Conservation (phyloP, 2,329 filamentous ascomycete species). For the Paecilomyces sp. region DNA sequence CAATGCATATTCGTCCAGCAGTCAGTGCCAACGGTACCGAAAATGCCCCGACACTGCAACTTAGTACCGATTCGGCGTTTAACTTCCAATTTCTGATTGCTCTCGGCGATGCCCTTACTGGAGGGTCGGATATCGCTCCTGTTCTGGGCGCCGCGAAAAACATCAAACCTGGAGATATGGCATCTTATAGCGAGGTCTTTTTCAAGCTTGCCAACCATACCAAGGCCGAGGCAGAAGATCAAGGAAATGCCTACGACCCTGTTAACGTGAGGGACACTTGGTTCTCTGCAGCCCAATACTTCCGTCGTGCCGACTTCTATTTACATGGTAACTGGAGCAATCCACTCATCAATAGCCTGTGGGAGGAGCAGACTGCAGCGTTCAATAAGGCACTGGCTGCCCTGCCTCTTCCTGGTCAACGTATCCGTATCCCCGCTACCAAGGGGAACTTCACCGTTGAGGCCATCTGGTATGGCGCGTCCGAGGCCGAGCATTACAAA, state of each 20-base stretch:
- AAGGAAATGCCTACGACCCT: neutral
- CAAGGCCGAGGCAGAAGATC: neutral
- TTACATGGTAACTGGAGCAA: slow-evolving; percentile 35
- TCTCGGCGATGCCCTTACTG: neutral
- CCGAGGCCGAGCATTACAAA: slow-evolving; percentile 4
- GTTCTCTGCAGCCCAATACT: slow-evolving; percentile 38
- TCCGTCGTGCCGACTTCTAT: slow-evolving; percentile 37
- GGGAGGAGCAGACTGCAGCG: slow-evolving; percentile 26
- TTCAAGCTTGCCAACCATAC: neutral
- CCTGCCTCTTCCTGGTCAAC: slow-evolving; percentile 29
- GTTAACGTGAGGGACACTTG: slow-evolving; percentile 16
- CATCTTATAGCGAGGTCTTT: neutral
- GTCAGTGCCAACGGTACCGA: neutral
- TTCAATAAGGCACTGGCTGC: slow-evolving; percentile 34
- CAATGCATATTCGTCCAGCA: neutral
- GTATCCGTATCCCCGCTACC: slow-evolving; percentile 19
- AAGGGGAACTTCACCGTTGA: slow-evolving; percentile 26
- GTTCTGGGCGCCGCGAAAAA: neutral
- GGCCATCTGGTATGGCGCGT: slow-evolving; percentile 28
- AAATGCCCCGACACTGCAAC: neutral
- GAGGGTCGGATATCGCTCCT: neutral
- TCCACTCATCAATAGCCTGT: slow-evolving; percentile 32
- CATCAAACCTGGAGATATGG: neutral
- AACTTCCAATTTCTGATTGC: neutral
- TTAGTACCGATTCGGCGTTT: neutral